A percentile compares a stretch with the other conserved stretches of the same genome.
phyloP scores from a whole-genome alignment of 140 eudicot species.

The Anethum foeniculum region DNA sequence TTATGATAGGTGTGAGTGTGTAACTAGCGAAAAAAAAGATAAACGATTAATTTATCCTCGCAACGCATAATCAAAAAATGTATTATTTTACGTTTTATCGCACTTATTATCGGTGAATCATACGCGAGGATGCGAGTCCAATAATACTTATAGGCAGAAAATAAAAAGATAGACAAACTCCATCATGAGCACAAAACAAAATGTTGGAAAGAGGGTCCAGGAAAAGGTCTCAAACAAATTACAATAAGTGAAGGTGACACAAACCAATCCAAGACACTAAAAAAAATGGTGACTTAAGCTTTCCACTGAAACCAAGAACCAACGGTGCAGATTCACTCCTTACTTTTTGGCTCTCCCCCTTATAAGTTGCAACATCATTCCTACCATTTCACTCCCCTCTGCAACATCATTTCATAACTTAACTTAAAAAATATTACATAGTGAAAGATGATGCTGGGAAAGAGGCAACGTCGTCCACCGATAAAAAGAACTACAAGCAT shows the following conservation, averaged over 20 bases:
- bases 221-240: background rate
- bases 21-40: too few relatives aligned
- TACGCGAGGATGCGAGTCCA: too few relatives aligned
- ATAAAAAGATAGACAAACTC: background rate
- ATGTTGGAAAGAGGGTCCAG: background rate
- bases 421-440: background rate
- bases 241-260: constrained; percentile 3
- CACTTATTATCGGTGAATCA: too few relatives aligned
- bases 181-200: background rate
- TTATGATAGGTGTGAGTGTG: too few relatives aligned
- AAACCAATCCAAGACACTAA: background rate
- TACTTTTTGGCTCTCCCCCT: constrained; percentile 23
- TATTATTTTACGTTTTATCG: too few relatives aligned
- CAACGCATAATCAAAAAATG: too few relatives aligned
- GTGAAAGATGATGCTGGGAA: constrained; percentile 42
- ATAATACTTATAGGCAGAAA: too few relatives aligned
- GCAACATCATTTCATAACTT: background rate
- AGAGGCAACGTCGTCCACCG: constrained; percentile 48
- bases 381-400: constrained; percentile 21
- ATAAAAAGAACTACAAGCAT: constrained; percentile 70
- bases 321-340: constrained; percentile 38
- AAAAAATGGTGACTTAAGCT: background rate
- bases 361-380: constrained; percentile 23
- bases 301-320: constrained; percentile 11
- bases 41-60: too few relatives aligned